Percentiles rank a stretch among this genome's conserved stretches.
These are phyloP conservation scores for Russula sp. DNA, from an alignment of 768 basidiomycete genomes.

Conservation along the genomic window DNA sequence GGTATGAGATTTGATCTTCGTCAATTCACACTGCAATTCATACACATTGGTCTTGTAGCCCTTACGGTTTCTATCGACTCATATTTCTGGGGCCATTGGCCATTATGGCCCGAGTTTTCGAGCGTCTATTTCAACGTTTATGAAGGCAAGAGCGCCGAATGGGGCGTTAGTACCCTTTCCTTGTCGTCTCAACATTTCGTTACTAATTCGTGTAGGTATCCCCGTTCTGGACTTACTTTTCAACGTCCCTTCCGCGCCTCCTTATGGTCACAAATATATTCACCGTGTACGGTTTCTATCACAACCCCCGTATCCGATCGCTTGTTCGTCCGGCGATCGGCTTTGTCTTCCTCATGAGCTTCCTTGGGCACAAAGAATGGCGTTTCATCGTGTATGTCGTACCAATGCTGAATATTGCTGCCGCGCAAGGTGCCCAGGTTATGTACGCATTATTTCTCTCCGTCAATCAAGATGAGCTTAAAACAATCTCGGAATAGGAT, in stretches of 20 bases:
- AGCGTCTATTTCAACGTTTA: slow-evolving; percentile 82
- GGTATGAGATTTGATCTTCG: slow-evolving; percentile 40
- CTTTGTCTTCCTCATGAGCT: slow-evolving; percentile 66
- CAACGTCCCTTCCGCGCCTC: slow-evolving; percentile 69
- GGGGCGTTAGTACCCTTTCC: slow-evolving; percentile 68
- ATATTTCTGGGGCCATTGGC: slow-evolving; percentile 72
- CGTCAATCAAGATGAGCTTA: neutral
- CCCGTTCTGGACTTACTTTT: slow-evolving; percentile 65
- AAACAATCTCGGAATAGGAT: slow-evolving; percentile 38
- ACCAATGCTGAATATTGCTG: slow-evolving; percentile 76
- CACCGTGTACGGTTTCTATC: slow-evolving; percentile 48
- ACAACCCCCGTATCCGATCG: slow-evolving; percentile 49
- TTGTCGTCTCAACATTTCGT: slow-evolving; percentile 4
- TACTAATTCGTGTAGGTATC: slow-evolving; percentile 50
- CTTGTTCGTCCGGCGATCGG: slow-evolving; percentile 51
- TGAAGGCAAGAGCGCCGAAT: slow-evolving; percentile 81
- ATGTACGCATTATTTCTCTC: slow-evolving; percentile 50
- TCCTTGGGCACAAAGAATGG: slow-evolving; percentile 94
- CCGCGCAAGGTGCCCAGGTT: slow-evolving; percentile 59
- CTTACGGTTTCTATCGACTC: slow-evolving; percentile 71
- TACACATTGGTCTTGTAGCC: slow-evolving; percentile 39
- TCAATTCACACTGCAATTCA: neutral
- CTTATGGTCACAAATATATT: slow-evolving; percentile 64
- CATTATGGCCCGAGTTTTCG: slow-evolving; percentile 82
- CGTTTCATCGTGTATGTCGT: slow-evolving; percentile 89